Evolutionary conservation across 2,329 filamentous ascomycete genomes (phyloP).

Genomic region (Neurospora sp.): DNA sequence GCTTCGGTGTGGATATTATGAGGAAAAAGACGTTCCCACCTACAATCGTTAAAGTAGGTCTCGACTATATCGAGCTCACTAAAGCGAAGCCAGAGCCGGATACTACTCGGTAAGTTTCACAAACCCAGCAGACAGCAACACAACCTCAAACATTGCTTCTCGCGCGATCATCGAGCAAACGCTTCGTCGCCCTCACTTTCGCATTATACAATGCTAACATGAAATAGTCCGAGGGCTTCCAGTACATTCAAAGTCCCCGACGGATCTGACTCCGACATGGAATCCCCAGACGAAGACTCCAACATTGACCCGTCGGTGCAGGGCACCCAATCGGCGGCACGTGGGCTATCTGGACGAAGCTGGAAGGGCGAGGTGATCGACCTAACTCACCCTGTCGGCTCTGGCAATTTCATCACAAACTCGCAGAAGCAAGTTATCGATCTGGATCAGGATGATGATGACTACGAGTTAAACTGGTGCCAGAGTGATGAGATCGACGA

Average conservation of each 20-base stretch:
- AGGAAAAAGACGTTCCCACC: constrained; percentile 25
- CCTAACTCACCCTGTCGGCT: constrained; percentile 7
- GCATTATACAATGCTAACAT: neutral
- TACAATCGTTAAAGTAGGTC: constrained; percentile 17
- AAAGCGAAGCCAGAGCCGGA: neutral
- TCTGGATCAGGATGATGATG: neutral
- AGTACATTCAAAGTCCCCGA: constrained; percentile 21
- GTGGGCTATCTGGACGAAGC: neutral
- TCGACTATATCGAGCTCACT: constrained; percentile 8
- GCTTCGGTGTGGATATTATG: constrained; percentile 31
- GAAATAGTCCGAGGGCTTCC: constrained; percentile 1
- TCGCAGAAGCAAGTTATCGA: neutral
- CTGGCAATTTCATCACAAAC: neutral
- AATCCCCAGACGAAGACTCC: neutral
- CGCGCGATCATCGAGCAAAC: neutral
- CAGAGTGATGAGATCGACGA: neutral
- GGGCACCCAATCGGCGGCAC: too few relatives aligned
- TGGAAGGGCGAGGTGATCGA: constrained; percentile 6
- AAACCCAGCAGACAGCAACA: neutral
- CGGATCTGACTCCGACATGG: constrained; percentile 12
- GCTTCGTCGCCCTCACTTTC: neutral
- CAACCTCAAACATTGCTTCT: neutral
- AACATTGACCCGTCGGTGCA: neutral
- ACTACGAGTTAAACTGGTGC: neutral
- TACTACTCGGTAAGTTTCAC: constrained; percentile 11